Base-by-base conservation (phyloP, 1,284 basidiomycete genomes). In the Tilletiaria anomala region DNA sequence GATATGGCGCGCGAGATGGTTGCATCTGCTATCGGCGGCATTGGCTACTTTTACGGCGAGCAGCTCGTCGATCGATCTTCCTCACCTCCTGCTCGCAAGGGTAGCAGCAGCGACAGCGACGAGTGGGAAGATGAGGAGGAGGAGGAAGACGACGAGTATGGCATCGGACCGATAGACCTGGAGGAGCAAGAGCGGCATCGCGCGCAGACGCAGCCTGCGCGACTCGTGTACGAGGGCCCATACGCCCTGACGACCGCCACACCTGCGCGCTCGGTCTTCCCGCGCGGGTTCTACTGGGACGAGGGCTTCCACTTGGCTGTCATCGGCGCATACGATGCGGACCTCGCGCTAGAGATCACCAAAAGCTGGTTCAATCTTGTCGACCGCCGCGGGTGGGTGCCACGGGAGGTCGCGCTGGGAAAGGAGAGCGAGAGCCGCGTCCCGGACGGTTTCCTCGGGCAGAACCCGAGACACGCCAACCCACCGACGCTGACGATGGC, bases 221-320 rank as follows among this genome's bases (percentile, higher is more conserved):
- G 73, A 39, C 57, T 84, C 45, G 83, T 81, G 5, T 78, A 82
- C 35, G 78, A 82, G 6, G 26, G 26, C 10, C 26, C 42, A 29
- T 11, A 76, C 77, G n/a, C n/a, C 20, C 70, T 94, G n/a, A 70
- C 91, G 49, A 89, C 88, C 5, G 88, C 84, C 0, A 94, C 88
- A 0, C 88, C 88, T 1, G 88, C 85, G 64, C 75, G 89, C 37
- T 87, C 83, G 54, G 89, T 93, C 72, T 94, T 94, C 73, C 88
- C 88, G 2, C 75, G 88, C 65, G 88, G 88, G 17, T 94, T 94
- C 67, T 94, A 94, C 68, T 94, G 88, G 84, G 88, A 94, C 62
- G 88, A 94, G 69, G 88, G 88, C 2, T 94, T 94, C 73, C 89
- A 94, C 67, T 70, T 93, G 22, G 70, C 86, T 32, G 80, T 88